Conservation (phyloP, 371 early-diverging fungal species). For the Rhizopus sp. region DNA sequence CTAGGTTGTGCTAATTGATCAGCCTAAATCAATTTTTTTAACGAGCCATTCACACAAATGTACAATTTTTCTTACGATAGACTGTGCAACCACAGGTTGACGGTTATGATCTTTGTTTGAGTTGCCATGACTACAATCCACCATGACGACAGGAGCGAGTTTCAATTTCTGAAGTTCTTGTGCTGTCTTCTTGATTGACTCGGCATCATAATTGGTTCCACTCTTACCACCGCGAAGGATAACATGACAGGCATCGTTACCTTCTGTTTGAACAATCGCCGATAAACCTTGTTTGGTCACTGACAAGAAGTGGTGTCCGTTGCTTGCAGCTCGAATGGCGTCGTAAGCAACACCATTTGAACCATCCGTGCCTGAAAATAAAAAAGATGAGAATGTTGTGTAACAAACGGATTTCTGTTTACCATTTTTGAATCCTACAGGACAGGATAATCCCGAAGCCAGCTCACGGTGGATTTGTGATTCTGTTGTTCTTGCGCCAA, state of each 20-base stretch:
- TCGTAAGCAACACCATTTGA: constrained; percentile 85
- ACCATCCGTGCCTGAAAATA: constrained; percentile 77
- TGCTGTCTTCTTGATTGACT: constrained; percentile 63
- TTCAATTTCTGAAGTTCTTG: constrained; percentile 67
- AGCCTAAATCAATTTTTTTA: constrained; percentile 18
- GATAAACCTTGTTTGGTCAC: constrained; percentile 95
- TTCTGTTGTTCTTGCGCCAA: constrained; percentile 94
- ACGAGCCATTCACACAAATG: background rate
- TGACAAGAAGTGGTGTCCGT: constrained; percentile 92
- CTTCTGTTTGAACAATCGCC: constrained; percentile 87
- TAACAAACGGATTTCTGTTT: background rate
- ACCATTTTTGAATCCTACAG: constrained; percentile 94
- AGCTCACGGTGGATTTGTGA: constrained; percentile 89
- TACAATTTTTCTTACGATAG: constrained; percentile 47
- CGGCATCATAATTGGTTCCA: constrained; percentile 88
- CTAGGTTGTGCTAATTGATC: constrained; percentile 43
- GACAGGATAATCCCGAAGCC: constrained; percentile 90
- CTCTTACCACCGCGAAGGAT: constrained; percentile 87
- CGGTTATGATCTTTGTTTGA: constrained; percentile 74
- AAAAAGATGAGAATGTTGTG: background rate
- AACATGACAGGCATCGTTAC: constrained; percentile 77
- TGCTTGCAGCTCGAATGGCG: constrained; percentile 84
- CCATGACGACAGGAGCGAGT: constrained; percentile 74
- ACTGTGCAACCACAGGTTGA: constrained; percentile 80
- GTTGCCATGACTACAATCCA: constrained; percentile 95